Base-by-base conservation (phyloP, 805 yeast genomes). In the Kazachstania bromeliacearum region DNA sequence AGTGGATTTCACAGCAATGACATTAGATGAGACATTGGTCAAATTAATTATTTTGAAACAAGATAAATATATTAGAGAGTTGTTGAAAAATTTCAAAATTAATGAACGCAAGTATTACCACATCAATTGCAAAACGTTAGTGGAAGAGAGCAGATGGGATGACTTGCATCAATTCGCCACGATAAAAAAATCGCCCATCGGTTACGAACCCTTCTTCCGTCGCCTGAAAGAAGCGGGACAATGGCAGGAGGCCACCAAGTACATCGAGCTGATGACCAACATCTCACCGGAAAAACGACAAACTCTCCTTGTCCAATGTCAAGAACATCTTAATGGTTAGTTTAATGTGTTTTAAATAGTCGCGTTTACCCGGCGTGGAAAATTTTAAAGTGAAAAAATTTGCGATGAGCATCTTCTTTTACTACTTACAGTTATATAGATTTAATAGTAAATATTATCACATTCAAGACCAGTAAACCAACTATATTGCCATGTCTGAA, bases 161-260 rank as follows among this genome's bases (percentile, higher is more conserved):
- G 74, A 71, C 26, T 53, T 84, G 21, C 68, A 66, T 44, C 69
- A 71, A 21, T 70, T 76, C 47, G 71, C 77, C 0, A 64, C 60
- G 3, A 51, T 57, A 7, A 66, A 63, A 31, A 78, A 73, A 42
- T 74, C 92, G 0, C 81, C 84, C 0, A 81, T 85, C 28, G 87
- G 89, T 0, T 79, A 78, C 40, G 68, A 67, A 41, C 77, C 80
- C 0, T 77, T 85, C 44, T 81, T 66, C 37, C 62, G 68, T 12
- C 70, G 73, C 26, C 68, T 79, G 26, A 48, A 71, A 28, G 66
- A 64, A 37, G 63, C 69, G 4, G 82, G 77, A 0, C 78, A 79
- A 22, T 59, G 66, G 26, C 62, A 72, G 16, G 77, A 77, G 33
- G 84, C 89, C 1, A 67, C 77, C 0, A 50, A 60, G 14, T 84